These are phyloP conservation scores for Hawksworthiomyces lignivorus DNA, from an alignment of 2,329 filamentous ascomycete species.

Conservation along the genomic window DNA sequence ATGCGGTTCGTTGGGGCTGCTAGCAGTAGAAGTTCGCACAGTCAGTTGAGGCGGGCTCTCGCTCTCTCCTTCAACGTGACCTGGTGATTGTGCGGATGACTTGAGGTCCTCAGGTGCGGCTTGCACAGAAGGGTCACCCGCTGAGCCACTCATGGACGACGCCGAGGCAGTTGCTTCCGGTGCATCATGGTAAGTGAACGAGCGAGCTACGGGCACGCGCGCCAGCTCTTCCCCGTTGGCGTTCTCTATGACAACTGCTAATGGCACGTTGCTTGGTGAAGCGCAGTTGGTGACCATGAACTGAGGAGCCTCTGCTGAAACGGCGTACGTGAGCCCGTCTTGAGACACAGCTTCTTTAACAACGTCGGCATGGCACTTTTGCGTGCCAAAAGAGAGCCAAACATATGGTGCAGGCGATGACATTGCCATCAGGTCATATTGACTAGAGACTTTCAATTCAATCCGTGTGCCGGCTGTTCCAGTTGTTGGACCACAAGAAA, in stretches of 20 bases:
- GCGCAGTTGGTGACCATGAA: slow-evolving; percentile 42
- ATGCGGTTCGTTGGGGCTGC: slow-evolving; percentile 21
- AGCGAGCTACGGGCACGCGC: slow-evolving; percentile 36
- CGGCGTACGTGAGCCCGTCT: slow-evolving; percentile 54
- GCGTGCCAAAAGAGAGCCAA: slow-evolving; percentile 69
- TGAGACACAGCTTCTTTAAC: slow-evolving; percentile 44
- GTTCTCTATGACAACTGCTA: slow-evolving; percentile 46
- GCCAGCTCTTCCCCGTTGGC: slow-evolving; percentile 45
- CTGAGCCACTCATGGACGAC: slow-evolving; percentile 1
- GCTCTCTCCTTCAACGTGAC: slow-evolving; percentile 30
- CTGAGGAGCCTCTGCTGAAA: slow-evolving; percentile 65
- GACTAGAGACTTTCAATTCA: slow-evolving; percentile 64
- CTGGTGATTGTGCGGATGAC: slow-evolving; percentile 33
- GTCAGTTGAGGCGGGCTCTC: slow-evolving; percentile 33
- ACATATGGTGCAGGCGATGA: slow-evolving; percentile 49
- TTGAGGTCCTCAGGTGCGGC: slow-evolving; percentile 33
- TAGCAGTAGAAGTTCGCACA: slow-evolving; percentile 23
- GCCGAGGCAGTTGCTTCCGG: slow-evolving; percentile 17
- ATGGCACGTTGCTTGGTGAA: slow-evolving; percentile 41
- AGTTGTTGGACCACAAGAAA: slow-evolving; percentile 61
- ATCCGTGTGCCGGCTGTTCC: slow-evolving; percentile 65
- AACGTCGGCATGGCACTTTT: slow-evolving; percentile 61
- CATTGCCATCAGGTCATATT: slow-evolving; percentile 61
- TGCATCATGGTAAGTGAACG: slow-evolving; percentile 34
- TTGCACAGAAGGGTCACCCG: slow-evolving; percentile 14